Conservation (phyloP, 179 eudicot genomes). For the Heliamphora pulchella region DNA sequence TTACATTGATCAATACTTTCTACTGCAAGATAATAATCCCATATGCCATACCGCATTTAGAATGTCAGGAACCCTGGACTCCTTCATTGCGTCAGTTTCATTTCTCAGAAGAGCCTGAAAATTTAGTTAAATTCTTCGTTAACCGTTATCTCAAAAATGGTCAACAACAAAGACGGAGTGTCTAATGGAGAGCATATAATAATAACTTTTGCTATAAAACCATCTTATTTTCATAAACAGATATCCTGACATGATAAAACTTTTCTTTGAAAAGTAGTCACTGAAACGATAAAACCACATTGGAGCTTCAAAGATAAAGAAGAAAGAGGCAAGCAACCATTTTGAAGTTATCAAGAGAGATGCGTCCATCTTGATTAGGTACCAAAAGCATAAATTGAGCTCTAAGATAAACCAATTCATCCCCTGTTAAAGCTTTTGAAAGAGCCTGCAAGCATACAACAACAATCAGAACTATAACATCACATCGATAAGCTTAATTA, state of each 20-base stretch:
- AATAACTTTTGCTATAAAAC: not conserved
- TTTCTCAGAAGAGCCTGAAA: conserved; percentile 68
- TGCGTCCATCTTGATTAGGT: conserved; percentile 56
- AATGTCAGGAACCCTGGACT: conserved; percentile 66
- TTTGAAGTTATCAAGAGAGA: conserved; percentile 71
- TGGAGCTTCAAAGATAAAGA: not conserved
- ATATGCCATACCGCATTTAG: conserved; percentile 49
- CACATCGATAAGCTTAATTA: not conserved
- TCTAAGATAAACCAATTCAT: conserved; percentile 60
- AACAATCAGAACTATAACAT: conserved; percentile 6
- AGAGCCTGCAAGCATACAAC: conserved; percentile 77
- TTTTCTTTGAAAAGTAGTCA: not conserved
- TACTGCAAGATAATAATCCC: not conserved
- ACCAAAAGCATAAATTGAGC: conserved; percentile 73
- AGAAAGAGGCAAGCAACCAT: conserved; percentile 27
- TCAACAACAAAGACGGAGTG: not conserved
- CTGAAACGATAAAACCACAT: not conserved
- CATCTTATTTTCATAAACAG: not conserved
- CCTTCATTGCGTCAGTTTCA: conserved; percentile 89
- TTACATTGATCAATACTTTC: not conserved
- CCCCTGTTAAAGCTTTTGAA: conserved; percentile 74
- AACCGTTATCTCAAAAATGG: not conserved
- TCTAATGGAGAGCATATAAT: not conserved
- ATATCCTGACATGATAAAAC: too few relatives aligned
- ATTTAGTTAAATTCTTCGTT: not conserved